Percentiles rank a stretch among this genome's conserved stretches.
Conservation (phyloP, 1,284 basidiomycete species). For the Tetrapyrgos nigripes region DNA sequence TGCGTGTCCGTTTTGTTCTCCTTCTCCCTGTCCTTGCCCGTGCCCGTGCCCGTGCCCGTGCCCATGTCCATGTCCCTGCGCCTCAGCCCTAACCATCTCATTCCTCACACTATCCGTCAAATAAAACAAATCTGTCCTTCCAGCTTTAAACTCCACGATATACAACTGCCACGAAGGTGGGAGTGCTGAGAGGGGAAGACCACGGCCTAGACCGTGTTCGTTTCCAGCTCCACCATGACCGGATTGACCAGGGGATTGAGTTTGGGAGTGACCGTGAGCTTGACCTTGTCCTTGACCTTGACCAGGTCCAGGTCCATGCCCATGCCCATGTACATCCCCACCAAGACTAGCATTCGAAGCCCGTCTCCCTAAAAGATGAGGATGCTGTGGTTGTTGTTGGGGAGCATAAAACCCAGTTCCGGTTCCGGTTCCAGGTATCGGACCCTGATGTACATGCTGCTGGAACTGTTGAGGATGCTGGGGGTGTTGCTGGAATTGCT, state of each 20-base stretch:
- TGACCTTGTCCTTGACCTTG: constrained; percentile 54
- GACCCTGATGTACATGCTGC: neutral
- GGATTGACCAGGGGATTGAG: neutral
- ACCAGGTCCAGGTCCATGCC: neutral
- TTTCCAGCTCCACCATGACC: neutral
- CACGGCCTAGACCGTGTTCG: constrained; percentile 80
- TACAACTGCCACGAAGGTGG: constrained; percentile 88
- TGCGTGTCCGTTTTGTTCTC: constrained; percentile 2
- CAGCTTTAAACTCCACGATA: constrained; percentile 98
- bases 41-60: constrained; percentile 8
- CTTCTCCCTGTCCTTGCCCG: neutral
- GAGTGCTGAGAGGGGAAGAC: constrained; percentile 85
- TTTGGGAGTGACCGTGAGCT: constrained; percentile 51
- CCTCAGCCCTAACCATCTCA: constrained; percentile 8
- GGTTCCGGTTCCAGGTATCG: neutral
- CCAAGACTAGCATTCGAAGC: neutral
- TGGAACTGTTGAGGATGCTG: constrained; percentile 26
- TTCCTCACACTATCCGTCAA: constrained; percentile 61
- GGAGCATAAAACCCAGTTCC: neutral
- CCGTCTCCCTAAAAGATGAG: constrained; percentile 10
- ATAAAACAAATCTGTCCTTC: constrained; percentile 94
- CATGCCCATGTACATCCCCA: neutral
- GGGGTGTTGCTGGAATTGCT: neutral
- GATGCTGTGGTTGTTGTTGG: constrained; percentile 9
- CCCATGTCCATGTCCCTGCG: neutral